Evolutionary conservation across 345 rosid species (phyloP).

Genomic region (Psidium friedrichsthalianum): DNA sequence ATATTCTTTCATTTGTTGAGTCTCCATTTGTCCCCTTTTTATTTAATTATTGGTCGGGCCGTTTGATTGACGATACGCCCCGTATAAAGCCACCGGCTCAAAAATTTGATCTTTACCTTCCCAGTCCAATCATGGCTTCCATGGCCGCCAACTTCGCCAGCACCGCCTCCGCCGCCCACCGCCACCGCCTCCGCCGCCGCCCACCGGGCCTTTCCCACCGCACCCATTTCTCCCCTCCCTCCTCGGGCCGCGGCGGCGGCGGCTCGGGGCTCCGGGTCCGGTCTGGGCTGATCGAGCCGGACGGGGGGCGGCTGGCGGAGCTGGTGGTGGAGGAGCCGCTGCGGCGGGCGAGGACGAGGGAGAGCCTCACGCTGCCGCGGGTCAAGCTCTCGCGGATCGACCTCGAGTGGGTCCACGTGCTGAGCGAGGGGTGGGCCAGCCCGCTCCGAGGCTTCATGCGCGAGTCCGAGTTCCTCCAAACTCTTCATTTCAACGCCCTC

Average conservation of each 20-base stretch:
- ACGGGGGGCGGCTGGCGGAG: constrained; percentile 76
- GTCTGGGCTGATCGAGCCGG: constrained; percentile 64
- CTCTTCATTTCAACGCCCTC: constrained; percentile 97
- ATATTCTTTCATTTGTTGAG: not conserved
- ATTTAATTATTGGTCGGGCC: not conserved
- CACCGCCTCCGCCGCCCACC: not conserved
- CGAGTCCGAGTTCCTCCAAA: constrained; percentile 99
- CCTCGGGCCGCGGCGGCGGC: not conserved
- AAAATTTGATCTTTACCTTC: not conserved
- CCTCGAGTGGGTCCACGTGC: constrained; percentile 86
- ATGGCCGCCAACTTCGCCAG: not conserved
- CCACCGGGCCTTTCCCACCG: not conserved
- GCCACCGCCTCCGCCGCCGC: not conserved
- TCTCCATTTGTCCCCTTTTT: not conserved
- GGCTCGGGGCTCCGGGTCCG: not conserved
- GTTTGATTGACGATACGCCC: not conserved
- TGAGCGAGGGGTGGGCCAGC: constrained; percentile 99
- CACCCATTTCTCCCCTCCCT: not conserved
- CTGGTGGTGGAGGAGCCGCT: constrained; percentile 49
- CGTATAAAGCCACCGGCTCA: not conserved
- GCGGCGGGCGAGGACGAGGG: constrained; percentile 41
- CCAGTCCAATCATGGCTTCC: not conserved
- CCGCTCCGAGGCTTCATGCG: constrained; percentile 96
- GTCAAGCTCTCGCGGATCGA: constrained; percentile 68
- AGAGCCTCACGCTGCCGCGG: constrained; percentile 50